Conservation (phyloP, 2,329 filamentous ascomycete species). For the Penicillium rolfsii region DNA sequence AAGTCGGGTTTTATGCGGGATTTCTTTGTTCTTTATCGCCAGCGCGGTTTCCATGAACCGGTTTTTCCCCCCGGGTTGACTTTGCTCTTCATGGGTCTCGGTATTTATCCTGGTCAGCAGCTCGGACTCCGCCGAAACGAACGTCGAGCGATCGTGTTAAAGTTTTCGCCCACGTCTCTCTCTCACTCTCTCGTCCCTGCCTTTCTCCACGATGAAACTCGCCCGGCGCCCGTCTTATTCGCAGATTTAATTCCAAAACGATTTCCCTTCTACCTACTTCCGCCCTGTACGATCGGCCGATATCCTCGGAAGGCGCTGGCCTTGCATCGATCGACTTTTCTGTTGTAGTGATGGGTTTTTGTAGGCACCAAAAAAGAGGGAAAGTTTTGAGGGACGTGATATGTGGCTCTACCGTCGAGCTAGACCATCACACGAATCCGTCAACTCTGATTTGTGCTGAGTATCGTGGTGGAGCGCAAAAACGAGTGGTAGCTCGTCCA, state of each 20-base stretch:
- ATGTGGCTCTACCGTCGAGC: background rate
- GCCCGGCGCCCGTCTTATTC: constrained; percentile 29
- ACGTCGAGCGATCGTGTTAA: constrained; percentile 31
- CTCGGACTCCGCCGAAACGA: constrained; percentile 33
- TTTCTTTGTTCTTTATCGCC: background rate
- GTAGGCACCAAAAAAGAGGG: background rate
- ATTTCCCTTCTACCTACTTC: constrained; percentile 19
- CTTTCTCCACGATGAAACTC: constrained; percentile 28
- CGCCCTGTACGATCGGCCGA: constrained; percentile 27
- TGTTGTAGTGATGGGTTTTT: constrained; percentile 18
- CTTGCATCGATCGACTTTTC: constrained; percentile 11
- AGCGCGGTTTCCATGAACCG: constrained; percentile 4
- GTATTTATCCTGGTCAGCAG: constrained; percentile 36
- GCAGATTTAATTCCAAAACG: constrained; percentile 27
- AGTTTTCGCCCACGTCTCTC: constrained; percentile 24
- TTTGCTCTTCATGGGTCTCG: constrained; percentile 18
- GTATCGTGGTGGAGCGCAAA: background rate
- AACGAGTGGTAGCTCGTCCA: background rate
- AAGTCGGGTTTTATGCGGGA: background rate
- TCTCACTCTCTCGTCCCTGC: constrained; percentile 21
- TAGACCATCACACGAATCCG: too few relatives aligned
- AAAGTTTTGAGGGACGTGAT: background rate
- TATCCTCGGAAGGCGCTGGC: constrained; percentile 8
- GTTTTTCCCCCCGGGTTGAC: constrained; percentile 8
- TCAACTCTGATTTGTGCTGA: background rate